phyloP scores from a whole-genome alignment of 1,284 basidiomycete species.

The Microbotryomycetes sp. region DNA sequence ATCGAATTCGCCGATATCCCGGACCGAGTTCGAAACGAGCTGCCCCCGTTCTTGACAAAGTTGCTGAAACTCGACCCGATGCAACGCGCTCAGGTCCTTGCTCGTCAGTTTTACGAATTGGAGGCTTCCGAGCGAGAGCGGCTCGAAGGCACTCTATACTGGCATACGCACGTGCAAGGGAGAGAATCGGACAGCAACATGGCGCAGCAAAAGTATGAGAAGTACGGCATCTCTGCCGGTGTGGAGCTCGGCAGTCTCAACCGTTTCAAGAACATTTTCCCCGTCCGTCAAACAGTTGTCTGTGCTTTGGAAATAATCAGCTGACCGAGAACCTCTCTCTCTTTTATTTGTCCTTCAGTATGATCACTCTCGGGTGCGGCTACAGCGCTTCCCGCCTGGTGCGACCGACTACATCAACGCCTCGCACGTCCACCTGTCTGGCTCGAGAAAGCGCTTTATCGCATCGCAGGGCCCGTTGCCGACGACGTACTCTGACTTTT shows the following conservation, averaged over 20 bases:
- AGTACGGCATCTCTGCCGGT: conserved; percentile 87
- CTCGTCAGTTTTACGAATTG: conserved; percentile 82
- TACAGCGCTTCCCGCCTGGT: conserved; percentile 45
- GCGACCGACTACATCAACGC: conserved; percentile 80
- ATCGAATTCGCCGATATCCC: conserved; percentile 57
- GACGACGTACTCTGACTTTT: conserved; percentile 85
- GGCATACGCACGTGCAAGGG: conserved; percentile 53
- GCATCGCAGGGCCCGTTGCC: conserved; percentile 93
- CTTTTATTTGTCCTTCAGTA: conserved; percentile 25
- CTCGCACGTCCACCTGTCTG: conserved; percentile 44
- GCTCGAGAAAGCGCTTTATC: conserved; percentile 64
- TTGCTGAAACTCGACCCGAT: conserved; percentile 52
- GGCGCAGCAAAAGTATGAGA: conserved; percentile 48
- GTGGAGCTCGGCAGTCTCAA: conserved; percentile 94
- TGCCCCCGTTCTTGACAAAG: conserved; percentile 73
- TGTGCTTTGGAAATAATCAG: neutral
- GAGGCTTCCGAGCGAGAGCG: conserved; percentile 84
- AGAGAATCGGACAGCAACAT: conserved; percentile 18
- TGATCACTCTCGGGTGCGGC: conserved; percentile 57
- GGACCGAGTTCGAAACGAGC: conserved; percentile 39
- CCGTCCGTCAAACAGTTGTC: conserved; percentile 49
- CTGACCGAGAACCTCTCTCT: neutral
- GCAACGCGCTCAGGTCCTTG: conserved; percentile 68
- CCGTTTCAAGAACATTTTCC: conserved; percentile 39
- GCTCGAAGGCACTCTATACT: conserved; percentile 84